Base-by-base conservation (phyloP, 805 yeast genomes). In the Schwanniomyces pseudopolymorphus region DNA sequence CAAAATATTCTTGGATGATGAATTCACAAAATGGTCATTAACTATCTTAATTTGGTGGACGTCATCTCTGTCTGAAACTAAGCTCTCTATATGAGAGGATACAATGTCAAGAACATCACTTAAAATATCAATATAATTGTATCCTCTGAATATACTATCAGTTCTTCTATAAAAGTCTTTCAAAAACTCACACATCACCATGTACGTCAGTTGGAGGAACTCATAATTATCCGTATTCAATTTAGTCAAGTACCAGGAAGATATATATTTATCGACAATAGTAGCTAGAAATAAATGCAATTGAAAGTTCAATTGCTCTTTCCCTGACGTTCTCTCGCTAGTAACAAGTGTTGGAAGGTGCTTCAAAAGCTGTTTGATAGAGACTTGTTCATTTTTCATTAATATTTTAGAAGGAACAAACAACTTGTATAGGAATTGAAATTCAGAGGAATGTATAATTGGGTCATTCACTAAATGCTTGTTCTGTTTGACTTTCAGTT, bases 281-380 rank as follows among this genome's bases (percentile, higher is more conserved):
- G 63, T 53, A 28, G 69, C 60, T n/a, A 71, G 48, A 44, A 72
- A 67, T 45, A 71, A 51, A 49, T 72, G 76, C 13, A 72, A 46
- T 43, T 68, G 66, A 41, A 70, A 59, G 42, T 70, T 70, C 36
- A 70, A 52, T 14, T 45, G 40, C 13, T 47, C 33, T 17, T 40
- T 38, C 22, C 53, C 53, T 13, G 49, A 42, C 17, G 43, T 48
- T 9, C 53, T 43, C 4, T 53, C 42, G 39, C 47, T 52, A 4
- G 61, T 57, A 7, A 67, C 57, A 5, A 70, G 45, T 5, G 39
- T 42, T 4, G 75, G 75, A 10, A 71, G 53, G 46, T 63, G 56
- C 25, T 48, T 53, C 19, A 56, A 50, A 13, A 72, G 49, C 39
- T 66, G 66, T 28, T 56, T 53, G 14, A 57, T 39, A 9, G 64